These are phyloP conservation scores for Plasmodium vinckei DNA, from an alignment of 169 alveolate genomes.

Conservation along the genomic window DNA sequence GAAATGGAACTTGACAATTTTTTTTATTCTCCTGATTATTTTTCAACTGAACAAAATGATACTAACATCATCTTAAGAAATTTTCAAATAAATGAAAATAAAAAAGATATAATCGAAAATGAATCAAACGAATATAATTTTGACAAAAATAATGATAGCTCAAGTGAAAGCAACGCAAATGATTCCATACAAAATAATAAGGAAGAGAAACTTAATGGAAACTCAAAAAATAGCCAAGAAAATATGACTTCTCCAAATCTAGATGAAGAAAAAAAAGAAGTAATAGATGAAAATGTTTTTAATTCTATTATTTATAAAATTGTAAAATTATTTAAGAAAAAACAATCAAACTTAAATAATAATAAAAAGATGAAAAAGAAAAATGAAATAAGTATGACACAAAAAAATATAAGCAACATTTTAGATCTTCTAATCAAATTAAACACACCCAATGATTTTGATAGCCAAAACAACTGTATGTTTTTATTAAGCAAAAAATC, in stretches of 20 bases:
- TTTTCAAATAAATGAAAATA: not conserved
- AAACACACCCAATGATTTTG: not conserved
- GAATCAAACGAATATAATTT: not conserved
- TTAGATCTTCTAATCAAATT: slow-evolving; percentile 45
- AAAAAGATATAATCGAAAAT: not conserved
- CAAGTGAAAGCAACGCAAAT: not conserved
- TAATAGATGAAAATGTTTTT: slow-evolving; percentile 29
- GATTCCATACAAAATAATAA: not conserved
- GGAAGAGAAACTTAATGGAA: not conserved
- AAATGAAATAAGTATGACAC: slow-evolving; percentile 7
- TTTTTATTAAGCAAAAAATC: slow-evolving; percentile 7
- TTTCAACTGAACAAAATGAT: slow-evolving; percentile 11
- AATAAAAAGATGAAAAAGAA: not conserved
- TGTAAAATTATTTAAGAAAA: slow-evolving; percentile 42
- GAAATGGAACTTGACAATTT: slow-evolving; percentile 41
- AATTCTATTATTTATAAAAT: slow-evolving; percentile 37
- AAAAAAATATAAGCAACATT: slow-evolving; percentile 13
- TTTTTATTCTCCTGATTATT: slow-evolving; percentile 36
- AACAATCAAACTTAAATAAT: not conserved
- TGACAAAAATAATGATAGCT: not conserved
- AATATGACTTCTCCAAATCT: not conserved
- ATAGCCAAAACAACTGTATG: not conserved
- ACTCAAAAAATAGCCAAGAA: not conserved
- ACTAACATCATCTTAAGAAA: not conserved
- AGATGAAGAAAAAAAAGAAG: slow-evolving; percentile 18